These are phyloP conservation scores for Trichoderma simmonsii DNA, from an alignment of 2,329 filamentous ascomycete species.

Conservation along the genomic window DNA sequence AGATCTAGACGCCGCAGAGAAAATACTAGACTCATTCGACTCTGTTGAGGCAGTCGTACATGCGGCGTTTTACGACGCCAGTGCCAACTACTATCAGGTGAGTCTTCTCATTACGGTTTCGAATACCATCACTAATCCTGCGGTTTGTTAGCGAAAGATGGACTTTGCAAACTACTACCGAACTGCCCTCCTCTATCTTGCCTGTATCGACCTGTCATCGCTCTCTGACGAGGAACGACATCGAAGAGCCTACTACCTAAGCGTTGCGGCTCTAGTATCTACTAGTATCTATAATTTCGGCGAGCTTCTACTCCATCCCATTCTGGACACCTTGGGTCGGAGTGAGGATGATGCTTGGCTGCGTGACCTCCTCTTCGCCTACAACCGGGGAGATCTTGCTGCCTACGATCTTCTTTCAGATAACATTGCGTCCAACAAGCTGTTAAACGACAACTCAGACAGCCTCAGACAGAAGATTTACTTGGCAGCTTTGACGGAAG, in stretches of 20 bases:
- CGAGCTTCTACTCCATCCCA: conserved; percentile 95
- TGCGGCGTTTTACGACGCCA: conserved; percentile 92
- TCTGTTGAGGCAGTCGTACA: conserved; percentile 94
- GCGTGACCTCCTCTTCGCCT: conserved; percentile 92
- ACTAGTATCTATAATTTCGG: conserved; percentile 99
- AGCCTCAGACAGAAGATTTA: conserved; percentile 98
- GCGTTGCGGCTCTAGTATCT: conserved; percentile 87
- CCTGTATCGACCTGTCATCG: conserved; percentile 81
- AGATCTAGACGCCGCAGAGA: conserved; percentile 83
- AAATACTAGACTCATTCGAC: conserved; percentile 86
- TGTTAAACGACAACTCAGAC: conserved; percentile 74
- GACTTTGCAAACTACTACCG: conserved; percentile 97
- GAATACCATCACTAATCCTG: neutral
- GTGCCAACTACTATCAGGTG: conserved; percentile 89
- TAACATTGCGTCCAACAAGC: conserved; percentile 74
- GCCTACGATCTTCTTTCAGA: conserved; percentile 81
- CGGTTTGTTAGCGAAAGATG: conserved; percentile 57
- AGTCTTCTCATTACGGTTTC: neutral
- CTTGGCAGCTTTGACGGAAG: conserved; percentile 90
- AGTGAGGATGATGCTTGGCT: conserved; percentile 80
- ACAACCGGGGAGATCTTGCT: conserved; percentile 89
- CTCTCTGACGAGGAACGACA: conserved; percentile 73
- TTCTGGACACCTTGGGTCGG: conserved; percentile 74
- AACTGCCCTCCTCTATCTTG: conserved; percentile 95
- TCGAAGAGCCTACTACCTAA: conserved; percentile 85